Evolutionary conservation across 371 early-diverging fungal genomes (phyloP), one percentile per base, ranked within the genome.

Genomic region (Haplosporangium sp.): DNA sequence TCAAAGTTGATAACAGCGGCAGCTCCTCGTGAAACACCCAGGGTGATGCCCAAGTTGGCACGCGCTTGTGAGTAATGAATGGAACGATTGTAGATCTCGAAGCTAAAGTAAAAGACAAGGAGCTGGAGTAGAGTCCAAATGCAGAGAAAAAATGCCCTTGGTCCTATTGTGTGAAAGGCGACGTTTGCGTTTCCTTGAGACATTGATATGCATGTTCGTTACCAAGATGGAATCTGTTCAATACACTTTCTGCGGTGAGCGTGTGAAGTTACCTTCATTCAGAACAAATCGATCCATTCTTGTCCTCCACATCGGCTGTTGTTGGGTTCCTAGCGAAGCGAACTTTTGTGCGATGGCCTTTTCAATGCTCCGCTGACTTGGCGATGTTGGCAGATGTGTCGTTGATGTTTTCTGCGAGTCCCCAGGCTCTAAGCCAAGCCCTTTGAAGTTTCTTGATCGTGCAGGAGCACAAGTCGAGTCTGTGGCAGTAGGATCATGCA

Each of bases 1-100:
- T 93, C 86, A 45, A 93, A 72, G 57, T 91, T 90, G 43, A 91
- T 69, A 13, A 82, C 85, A 20, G 88, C 73, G 5, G 95, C 94
- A 0, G 93, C 84, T 1, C 89, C 83, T 11, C 88, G 82, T 5
- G 90, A 84, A 2, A 84, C 72, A 0, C 84, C 60, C 47, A 86
- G 82, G 0, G 87, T 82, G 18, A 71, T 55, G 6, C 63, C 67
- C 6, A 69, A 37, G 0, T 29, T 50, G 2, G 57, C n/a, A 6
- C 73, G 67, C 11, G 63, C 63, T 21, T 73, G 58, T 0, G 59
- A 52, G 54, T 62, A 62, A 9, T 47, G 73, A 0, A 42, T 42
- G 3, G 73, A 66, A 1, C 70, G 66, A 38, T 70, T 62, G 61
- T 70, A 76, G 38, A 76, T 70, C 52, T 59, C 70, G 20, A 70